phyloP scores from a whole-genome alignment of 2,329 filamentous ascomycete species.

The Colletotrichum sp. region DNA sequence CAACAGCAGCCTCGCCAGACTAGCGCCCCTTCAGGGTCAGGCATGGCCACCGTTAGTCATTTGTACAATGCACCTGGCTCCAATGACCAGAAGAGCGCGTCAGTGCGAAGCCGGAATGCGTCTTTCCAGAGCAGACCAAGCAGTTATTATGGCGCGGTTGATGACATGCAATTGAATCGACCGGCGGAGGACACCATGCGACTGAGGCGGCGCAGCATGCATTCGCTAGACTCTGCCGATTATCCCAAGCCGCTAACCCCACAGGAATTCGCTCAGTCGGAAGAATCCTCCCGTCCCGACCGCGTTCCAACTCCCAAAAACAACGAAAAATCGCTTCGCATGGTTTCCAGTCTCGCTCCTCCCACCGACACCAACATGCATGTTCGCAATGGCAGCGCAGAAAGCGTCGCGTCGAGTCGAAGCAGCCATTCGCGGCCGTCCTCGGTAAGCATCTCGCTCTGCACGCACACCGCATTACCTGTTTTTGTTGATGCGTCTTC shows the following conservation, averaged over 20 bases:
- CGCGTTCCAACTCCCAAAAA: conserved; percentile 26
- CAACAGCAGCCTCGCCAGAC: conserved; percentile 37
- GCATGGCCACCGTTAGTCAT: conserved; percentile 60
- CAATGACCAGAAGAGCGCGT: conserved; percentile 24
- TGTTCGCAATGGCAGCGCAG: conserved; percentile 63
- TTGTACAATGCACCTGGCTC: conserved; percentile 53
- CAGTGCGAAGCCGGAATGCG: conserved; percentile 30
- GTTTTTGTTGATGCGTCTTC: conserved; percentile 1
- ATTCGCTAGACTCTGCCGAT: conserved; percentile 60
- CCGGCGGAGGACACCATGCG: conserved; percentile 75
- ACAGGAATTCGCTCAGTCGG: conserved; percentile 36
- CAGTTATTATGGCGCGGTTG: conserved; percentile 57
- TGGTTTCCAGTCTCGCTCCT: conserved; percentile 28
- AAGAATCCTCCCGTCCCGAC: conserved; percentile 27
- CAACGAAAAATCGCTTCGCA: conserved; percentile 42
- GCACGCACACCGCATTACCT: conserved; percentile 2
- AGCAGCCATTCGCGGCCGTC: conserved; percentile 65
- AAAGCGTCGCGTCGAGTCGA: conserved; percentile 65
- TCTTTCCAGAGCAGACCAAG: conserved; percentile 53
- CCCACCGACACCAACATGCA: conserved; percentile 33
- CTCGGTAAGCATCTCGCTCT: conserved; percentile 62
- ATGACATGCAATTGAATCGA: conserved; percentile 71
- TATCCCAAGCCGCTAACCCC: conserved; percentile 42
- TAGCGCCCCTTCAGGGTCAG: conserved; percentile 53
- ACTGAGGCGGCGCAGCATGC: conserved; percentile 83